Conservation (phyloP, 768 basidiomycete species). For the Clitopilus passeckerianus region DNA sequence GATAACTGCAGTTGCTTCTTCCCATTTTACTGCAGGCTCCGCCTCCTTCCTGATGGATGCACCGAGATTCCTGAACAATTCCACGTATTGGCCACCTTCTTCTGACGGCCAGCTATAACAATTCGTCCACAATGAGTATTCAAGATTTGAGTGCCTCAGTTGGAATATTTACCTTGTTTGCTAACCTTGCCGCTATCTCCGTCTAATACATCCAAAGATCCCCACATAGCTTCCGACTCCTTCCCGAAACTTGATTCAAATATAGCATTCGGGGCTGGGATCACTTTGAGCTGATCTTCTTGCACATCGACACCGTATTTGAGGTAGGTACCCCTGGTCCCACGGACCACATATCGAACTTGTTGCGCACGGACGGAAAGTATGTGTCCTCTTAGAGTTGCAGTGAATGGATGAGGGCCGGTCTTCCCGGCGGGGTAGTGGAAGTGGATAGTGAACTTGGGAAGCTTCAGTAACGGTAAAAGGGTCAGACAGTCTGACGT, state of each 20-base stretch:
- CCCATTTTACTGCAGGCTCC: constrained; percentile 63
- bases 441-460: constrained; percentile 48
- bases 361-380: constrained; percentile 65
- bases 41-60: constrained; percentile 51
- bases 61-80: constrained; percentile 63
- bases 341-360: constrained; percentile 67
- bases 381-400: constrained; percentile 62
- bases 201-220: constrained; percentile 51
- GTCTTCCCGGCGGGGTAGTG: constrained; percentile 39
- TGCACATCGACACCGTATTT: constrained; percentile 80
- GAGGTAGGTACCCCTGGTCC: constrained; percentile 63
- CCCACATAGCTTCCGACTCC: constrained; percentile 63
- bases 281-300: constrained; percentile 68
- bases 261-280: constrained; percentile 40
- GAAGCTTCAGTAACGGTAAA: neutral
- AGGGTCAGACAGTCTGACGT: constrained; percentile 13
- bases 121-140: neutral
- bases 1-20: constrained; percentile 66
- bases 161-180: constrained; percentile 27
- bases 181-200: constrained; percentile 37
- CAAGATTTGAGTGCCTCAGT: no score
- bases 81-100: constrained; percentile 52
- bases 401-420: constrained; percentile 53
- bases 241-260: constrained; percentile 45
- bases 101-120: constrained; percentile 56